Evolutionary conservation across 306 rosid genomes (phyloP).

Genomic region (Lablab purpureus): DNA sequence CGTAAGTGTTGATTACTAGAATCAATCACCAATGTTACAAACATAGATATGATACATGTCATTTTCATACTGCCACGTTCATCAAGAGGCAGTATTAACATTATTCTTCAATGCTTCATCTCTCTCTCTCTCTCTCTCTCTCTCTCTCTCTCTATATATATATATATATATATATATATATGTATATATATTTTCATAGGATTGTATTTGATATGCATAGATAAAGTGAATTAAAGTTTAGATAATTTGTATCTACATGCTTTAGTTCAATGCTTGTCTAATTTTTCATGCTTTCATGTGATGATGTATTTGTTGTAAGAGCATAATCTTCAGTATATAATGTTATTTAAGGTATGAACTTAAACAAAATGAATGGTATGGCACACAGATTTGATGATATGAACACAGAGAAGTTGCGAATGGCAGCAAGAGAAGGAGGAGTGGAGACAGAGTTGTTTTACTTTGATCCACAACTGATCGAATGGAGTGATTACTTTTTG

Average conservation of each 20-base stretch:
- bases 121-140: too few species aligned
- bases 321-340: background rate
- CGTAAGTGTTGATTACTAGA: constrained; percentile 57
- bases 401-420: constrained; percentile 74
- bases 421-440: constrained; percentile 58
- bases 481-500: constrained; percentile 85
- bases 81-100: too few species aligned
- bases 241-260: too few species aligned
- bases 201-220: too few species aligned
- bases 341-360: background rate
- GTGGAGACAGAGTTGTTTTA: constrained; percentile 69
- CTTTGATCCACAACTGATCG: constrained; percentile 71
- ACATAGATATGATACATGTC: too few species aligned
- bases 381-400: constrained; percentile 78
- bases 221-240: too few species aligned
- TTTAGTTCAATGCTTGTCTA: background rate
- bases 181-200: too few species aligned
- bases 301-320: background rate
- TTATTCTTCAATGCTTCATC: too few species aligned
- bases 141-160: too few species aligned
- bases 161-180: too few species aligned
- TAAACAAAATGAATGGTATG: constrained; percentile 1
- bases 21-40: background rate
- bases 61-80: too few species aligned
- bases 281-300: too few species aligned